Evolutionary conservation across 768 basidiomycete species (phyloP).

Genomic region (Suillus luteus): DNA sequence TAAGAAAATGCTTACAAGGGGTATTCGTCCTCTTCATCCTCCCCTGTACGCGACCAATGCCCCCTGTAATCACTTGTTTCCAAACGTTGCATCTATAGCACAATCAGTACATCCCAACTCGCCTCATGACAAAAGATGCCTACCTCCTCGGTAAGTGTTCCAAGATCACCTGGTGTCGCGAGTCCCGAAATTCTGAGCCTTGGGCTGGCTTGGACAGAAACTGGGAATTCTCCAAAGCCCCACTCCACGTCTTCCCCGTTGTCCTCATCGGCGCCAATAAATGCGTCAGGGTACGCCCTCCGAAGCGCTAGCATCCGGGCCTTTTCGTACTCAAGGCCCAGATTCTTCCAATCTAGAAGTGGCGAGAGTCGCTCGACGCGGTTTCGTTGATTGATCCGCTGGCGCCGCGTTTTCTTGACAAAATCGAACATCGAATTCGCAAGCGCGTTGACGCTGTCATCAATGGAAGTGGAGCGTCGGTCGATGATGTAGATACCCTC

Average conservation of each 20-base stretch:
- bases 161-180: slow-evolving; percentile 93
- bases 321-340: slow-evolving; percentile 97
- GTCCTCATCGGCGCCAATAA: slow-evolving; percentile 59
- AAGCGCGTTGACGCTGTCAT: slow-evolving; percentile 88
- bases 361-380: slow-evolving; percentile 93
- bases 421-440: slow-evolving; percentile 76
- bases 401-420: slow-evolving; percentile 83
- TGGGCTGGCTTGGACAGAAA: slow-evolving; percentile 85
- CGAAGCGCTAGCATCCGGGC: slow-evolving; percentile 88
- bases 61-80: slow-evolving; percentile 81
- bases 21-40: slow-evolving; percentile 90
- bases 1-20: slow-evolving; percentile 65
- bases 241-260: slow-evolving; percentile 45
- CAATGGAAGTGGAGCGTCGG: slow-evolving; percentile 83
- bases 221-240: slow-evolving; percentile 7
- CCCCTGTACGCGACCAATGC: slow-evolving; percentile 56
- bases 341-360: slow-evolving; percentile 96
- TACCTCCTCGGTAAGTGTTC: slow-evolving; percentile 86
- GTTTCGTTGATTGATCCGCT: slow-evolving; percentile 98
- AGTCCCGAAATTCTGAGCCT: slow-evolving; percentile 69
- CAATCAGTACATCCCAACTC: slow-evolving; percentile 5
- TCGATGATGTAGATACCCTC: slow-evolving; percentile 98
- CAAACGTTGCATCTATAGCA: slow-evolving; percentile 76
- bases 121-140: slow-evolving; percentile 18
- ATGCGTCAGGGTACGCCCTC: slow-evolving; percentile 94